Base-by-base conservation (phyloP, 2,329 filamentous ascomycete species). In the Talaromyces sp. region DNA sequence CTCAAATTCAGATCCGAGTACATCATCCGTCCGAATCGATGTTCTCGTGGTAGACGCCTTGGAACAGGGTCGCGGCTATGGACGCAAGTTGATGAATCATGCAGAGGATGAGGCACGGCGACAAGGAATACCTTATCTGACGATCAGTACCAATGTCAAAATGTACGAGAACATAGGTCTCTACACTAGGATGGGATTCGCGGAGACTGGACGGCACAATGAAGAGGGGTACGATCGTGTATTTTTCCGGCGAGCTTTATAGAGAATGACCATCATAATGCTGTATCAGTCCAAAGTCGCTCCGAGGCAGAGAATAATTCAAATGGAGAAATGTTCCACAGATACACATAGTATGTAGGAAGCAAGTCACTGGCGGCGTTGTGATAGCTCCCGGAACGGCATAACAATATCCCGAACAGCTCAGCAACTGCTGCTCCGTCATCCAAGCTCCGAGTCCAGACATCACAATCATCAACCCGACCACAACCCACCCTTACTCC, bases 321-420 rank as follows among this genome's bases (percentile, higher is more conserved):
- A 37, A 7, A 35, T 21, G 14, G 25, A 9, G 9, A 12, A 54
- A 54, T 18, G 16, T 35, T 16, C 2, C 33, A 25, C 14, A 50
- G 33, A 33, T 11, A 46, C 16, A 18, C 6, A 52, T n/a, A 28
- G 6, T 14, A 46, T 16, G 12, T 14, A 46, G 28, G 12, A 54
- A 16, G 35, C 25, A 46, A 25, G 2, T 46, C 3, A 25, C 5
- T 46, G 11, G 14, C 11, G 5, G 16, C 7, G 25, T 52, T 35
- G 50, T 54, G 21, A 54, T 54, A 58, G 16, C 55, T 57, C 12
- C 6, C 60, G 60, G 60, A 57, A 48, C 25, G 61, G 61, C 54
- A 54, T 25, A 62, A 62, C 44, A 37, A 58, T 18, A 1, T 3
- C 61, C 61, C 60, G 54, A 21, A 48, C 25, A 62, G 54, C 60